Percentiles rank a stretch among this genome's conserved stretches.
These are phyloP conservation scores for Penicillium longicatenatum DNA, from an alignment of 495 filamentous ascomycete genomes.

Conservation along the genomic window DNA sequence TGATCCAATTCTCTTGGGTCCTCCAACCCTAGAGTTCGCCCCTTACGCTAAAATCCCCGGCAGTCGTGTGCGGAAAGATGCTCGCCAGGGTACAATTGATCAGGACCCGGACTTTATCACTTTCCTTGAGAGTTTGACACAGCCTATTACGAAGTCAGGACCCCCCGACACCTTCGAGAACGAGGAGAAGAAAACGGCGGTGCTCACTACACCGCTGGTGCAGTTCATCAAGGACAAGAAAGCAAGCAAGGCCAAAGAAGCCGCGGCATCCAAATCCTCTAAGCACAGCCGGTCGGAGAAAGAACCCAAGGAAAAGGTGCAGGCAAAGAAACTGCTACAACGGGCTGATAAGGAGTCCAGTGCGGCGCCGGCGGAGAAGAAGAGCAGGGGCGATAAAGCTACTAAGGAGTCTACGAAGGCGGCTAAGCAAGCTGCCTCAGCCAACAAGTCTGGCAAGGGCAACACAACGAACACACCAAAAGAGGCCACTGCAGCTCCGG, in stretches of 20 bases:
- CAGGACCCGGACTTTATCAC: conserved; percentile 93
- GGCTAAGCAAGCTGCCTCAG: conserved; percentile 65
- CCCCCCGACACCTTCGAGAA: conserved; percentile 54
- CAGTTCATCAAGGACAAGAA: conserved; percentile 91
- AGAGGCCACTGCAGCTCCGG: conserved; percentile 37
- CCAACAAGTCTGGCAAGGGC: conserved; percentile 32
- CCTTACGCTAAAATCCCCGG: conserved; percentile 80
- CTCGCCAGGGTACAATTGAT: conserved; percentile 90
- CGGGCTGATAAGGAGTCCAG: conserved; percentile 48
- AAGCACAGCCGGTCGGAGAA: conserved; percentile 63
- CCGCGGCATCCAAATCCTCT: conserved; percentile 49
- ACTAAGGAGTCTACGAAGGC: conserved; percentile 78
- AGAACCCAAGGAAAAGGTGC: conserved; percentile 59
- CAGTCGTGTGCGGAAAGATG: conserved; percentile 68
- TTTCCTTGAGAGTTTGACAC: conserved; percentile 85
- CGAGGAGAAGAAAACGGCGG: conserved; percentile 59
- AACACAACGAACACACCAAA: conserved; percentile 36
- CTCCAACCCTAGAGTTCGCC: conserved; percentile 78
- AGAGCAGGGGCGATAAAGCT: conserved; percentile 58
- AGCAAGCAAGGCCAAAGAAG: conserved; percentile 80
- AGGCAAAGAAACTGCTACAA: conserved; percentile 52
- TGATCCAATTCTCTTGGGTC: conserved; percentile 68
- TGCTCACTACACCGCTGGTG: conserved; percentile 83
- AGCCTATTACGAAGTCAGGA: conserved; percentile 62
- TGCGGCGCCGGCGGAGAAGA: conserved; percentile 45